Base-by-base conservation (phyloP, 768 basidiomycete species). In the Dioszegia crocea region DNA sequence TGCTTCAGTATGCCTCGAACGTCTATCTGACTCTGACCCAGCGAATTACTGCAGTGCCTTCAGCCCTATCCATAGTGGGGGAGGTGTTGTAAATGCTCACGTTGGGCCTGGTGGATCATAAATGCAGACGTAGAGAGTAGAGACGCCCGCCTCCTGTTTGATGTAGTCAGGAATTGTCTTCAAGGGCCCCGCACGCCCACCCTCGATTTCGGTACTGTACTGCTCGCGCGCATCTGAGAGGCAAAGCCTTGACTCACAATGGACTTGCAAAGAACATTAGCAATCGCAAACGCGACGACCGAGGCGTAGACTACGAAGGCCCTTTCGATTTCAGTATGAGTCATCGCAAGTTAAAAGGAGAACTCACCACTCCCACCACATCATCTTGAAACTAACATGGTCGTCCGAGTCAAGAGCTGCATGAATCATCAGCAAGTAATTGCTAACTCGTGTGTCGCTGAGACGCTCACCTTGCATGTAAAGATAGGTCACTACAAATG, bases 341-440 rank as follows among this genome's bases (percentile, higher is more conserved):
- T 31, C 21, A 23, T 4, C 11, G 46, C 51, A 23, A 44, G 21
- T 21, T 5, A 9, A 33, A 44, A 3, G 3, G 4, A 43, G 23
- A 1, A 56, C 54, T 33, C 12, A 56, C 54, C 54, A 56, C 45
- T 56, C 41, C 40, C 44, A 56, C 54, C 54, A 56, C 33, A 10
- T 53, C 6, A 53, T n/a, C 23, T 53, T 2, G 38, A 53, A 53
- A 23, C 38, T 53, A 16, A 53, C 51, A 24, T 39, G 40, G 17
- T 53, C 38, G 23, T 53, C 38, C 19, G 8, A 4, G 17, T 53
- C 51, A 2, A 53, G 21, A 3, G 24, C 49, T 51, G 36, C n/a
- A 14, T n/a, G n/a, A 4, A 16, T 6, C 30, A n/a, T 2, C 12
- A 2, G 9, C 10, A 19, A 16, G 4, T 26, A 21, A 29, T 9